Evolutionary conservation across 371 early-diverging fungal genomes (phyloP), one percentile per base, ranked within the genome.

Genomic region (Thermomucor indicae-seudaticae): DNA sequence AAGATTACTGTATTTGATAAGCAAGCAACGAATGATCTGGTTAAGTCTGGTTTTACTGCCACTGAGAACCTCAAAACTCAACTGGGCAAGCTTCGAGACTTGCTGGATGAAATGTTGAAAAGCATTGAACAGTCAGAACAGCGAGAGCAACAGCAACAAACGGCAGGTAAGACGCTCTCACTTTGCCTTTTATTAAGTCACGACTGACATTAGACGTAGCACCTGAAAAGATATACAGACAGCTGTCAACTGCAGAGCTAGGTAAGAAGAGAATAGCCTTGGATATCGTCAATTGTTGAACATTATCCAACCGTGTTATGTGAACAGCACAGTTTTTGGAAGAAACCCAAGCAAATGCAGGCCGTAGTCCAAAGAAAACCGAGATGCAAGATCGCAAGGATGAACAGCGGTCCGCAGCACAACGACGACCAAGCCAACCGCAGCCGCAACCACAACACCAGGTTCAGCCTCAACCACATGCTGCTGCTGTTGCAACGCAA

Each of bases 1-100:
- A 81, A 75, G 54, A 51, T 81, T 7, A 77, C 71, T 0, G 64
- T 81, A 1, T 62, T 55, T 22, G 68, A 67, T 40, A 65, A 74
- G 47, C 55, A 48, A 55, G 17, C 7, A 14, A 37, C 24, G 24
- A 42, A 32, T n/a, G 16, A 22, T 23, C 23, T 1, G 2, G 14
- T 12, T 12, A 12, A 11, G 14, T 7, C 14, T 32, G 32, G 14
- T 32, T 1, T 16, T n/a, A 32, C 14, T 32, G 7, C 10, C 32
- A 32, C 7, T 14, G 14, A 14, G 32, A 32, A 32, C 14, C 24
- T 40, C 7, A 19, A 31, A 20, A 20, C 16, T 5, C 54, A 54
- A 41, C 23, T 54, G 23, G 29, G 23, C 2, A 19, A 45, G 29
- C 28, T 54, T 25, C 47, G 54, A 31, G 54, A 41, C 28, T 23